Conservation (phyloP, 129 eudicot genomes). For the Scalesia atractyloides region DNA sequence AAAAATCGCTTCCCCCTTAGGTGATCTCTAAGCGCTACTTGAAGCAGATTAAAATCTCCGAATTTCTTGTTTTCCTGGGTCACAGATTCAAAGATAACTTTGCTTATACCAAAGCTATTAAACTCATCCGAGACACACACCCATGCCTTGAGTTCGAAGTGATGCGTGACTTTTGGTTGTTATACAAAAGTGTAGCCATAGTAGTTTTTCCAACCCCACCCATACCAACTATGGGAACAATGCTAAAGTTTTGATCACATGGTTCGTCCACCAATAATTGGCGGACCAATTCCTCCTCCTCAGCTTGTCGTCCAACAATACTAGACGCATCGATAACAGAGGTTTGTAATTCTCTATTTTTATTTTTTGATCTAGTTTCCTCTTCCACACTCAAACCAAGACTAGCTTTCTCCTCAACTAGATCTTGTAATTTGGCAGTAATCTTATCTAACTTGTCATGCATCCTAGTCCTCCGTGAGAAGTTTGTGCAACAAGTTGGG, state of each 20-base stretch:
- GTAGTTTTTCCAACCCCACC: neutral
- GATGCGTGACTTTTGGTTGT: neutral
- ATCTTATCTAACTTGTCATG: too few relatives aligned
- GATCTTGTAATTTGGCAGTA: too few relatives aligned
- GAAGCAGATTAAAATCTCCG: neutral
- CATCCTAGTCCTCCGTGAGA: too few relatives aligned
- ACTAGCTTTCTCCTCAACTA: too few relatives aligned
- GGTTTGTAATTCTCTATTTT: neutral
- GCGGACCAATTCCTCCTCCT: neutral
- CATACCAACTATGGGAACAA: neutral
- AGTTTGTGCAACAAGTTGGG: too few relatives aligned
- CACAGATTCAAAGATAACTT: neutral
- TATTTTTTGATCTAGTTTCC: neutral
- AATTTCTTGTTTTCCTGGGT: neutral
- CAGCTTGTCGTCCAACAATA: neutral
- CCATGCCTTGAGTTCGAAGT: neutral
- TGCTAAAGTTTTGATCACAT: neutral
- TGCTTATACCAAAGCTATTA: neutral
- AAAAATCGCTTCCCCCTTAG: too few relatives aligned
- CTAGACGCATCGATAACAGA: neutral
- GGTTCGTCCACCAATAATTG: neutral
- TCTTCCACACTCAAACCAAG: neutral
- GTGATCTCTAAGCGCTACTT: too few relatives aligned
- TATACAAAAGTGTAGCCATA: neutral
- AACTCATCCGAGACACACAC: conserved; percentile 2